A percentile compares a stretch with the other conserved stretches of the same genome.
phyloP scores from a whole-genome alignment of 352 stramenopile species.

The Phytopythium aichiense region DNA sequence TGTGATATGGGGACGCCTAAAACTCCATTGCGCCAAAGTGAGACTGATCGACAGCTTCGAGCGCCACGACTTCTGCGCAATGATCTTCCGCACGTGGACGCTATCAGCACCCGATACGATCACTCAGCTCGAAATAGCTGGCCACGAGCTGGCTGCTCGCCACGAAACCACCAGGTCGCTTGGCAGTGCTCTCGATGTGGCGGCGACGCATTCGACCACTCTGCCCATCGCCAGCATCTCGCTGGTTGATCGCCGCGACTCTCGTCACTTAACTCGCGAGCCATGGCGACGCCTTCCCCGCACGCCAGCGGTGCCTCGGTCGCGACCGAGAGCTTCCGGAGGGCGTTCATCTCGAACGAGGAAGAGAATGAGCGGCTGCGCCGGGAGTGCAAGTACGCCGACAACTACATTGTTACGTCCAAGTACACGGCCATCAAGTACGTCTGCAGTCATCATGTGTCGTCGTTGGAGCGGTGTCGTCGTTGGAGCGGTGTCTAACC shows the following conservation, averaged over 20 bases:
- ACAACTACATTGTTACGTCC: constrained; percentile 84
- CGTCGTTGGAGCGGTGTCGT: no score
- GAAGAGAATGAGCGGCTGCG: constrained; percentile 53
- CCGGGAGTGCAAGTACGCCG: constrained; percentile 30
- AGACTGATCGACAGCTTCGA: no score
- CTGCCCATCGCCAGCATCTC: no score
- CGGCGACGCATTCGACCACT: background rate
- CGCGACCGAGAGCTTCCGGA: constrained; percentile 34
- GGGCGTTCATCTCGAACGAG: constrained; percentile 56
- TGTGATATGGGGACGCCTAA: no score
- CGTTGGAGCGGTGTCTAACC: background rate
- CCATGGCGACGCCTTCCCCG: background rate
- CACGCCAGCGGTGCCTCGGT: constrained; percentile 8
- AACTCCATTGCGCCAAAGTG: no score
- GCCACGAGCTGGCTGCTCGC: background rate
- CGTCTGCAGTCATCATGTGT: background rate
- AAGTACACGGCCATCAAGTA: constrained; percentile 91
- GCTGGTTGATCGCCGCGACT: no score
- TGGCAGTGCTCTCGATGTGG: background rate
- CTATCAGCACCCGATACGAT: background rate
- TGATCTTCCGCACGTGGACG: no score
- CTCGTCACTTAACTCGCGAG: background rate
- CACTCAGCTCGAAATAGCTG: background rate
- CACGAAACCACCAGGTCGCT: background rate
- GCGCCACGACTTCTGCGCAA: no score